These are phyloP conservation scores for Nymphaea thermarum DNA, from an alignment of 164 flowering plant genomes.

Conservation along the genomic window DNA sequence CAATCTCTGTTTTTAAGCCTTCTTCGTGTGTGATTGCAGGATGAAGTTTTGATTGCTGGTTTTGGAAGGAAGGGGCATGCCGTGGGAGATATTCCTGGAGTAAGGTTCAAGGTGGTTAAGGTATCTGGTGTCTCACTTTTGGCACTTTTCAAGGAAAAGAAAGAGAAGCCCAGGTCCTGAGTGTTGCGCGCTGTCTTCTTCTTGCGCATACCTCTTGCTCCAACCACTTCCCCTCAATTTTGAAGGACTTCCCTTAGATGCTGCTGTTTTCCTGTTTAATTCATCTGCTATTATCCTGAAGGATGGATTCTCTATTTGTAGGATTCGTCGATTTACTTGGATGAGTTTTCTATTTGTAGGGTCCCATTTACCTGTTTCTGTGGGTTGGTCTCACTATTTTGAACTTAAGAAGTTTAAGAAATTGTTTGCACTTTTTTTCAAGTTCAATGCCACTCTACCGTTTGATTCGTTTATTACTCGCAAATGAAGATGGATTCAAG, in stretches of 20 bases:
- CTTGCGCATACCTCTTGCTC: neutral
- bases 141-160: conserved; percentile 59
- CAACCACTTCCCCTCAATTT: neutral
- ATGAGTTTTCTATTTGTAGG: neutral
- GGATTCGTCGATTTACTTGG: neutral
- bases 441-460: too few species aligned
- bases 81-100: conserved; percentile 64
- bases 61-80: conserved; percentile 63
- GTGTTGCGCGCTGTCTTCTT: neutral
- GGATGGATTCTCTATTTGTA: neutral
- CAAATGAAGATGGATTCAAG: too few species aligned
- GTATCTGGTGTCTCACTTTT: conserved; percentile 58
- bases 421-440: too few species aligned
- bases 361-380: neutral
- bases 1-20: neutral
- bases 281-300: neutral
- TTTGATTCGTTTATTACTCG: too few species aligned
- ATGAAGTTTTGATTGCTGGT: conserved; percentile 58
- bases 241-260: neutral
- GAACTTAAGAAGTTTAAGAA: neutral
- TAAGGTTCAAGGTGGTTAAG: conserved; percentile 61
- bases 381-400: neutral
- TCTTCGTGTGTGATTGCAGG: conserved; percentile 15
- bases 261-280: neutral
- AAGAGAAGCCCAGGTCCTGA: conserved; percentile 58